These are phyloP conservation scores for Dioscorea alata DNA, from an alignment of 106 monocot genomes.

Conservation along the genomic window DNA sequence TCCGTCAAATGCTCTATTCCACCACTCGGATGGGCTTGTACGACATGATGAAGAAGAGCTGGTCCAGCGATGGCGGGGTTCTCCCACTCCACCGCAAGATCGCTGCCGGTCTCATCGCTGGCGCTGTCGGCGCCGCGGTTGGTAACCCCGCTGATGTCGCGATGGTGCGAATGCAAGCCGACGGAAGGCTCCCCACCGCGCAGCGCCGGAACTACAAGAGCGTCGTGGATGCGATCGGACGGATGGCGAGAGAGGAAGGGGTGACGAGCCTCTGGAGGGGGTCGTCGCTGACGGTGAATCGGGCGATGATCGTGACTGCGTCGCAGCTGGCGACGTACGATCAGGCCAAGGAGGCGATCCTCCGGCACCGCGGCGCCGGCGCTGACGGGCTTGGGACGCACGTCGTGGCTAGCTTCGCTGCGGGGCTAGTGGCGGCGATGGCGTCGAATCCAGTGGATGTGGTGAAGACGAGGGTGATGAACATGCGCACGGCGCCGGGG, in stretches of 20 bases:
- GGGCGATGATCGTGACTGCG: constrained; percentile 64
- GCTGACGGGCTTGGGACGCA: constrained; percentile 56
- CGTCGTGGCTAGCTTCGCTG: constrained; percentile 50
- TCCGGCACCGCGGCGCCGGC: constrained; percentile 6
- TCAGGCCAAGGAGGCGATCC: constrained; percentile 50
- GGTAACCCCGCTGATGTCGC: constrained; percentile 70
- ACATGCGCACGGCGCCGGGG: constrained; percentile 47
- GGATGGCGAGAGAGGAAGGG: constrained; percentile 45
- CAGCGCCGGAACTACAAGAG: constrained; percentile 61
- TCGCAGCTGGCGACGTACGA: constrained; percentile 67
- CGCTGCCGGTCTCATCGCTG: constrained; percentile 45
- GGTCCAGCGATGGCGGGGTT: constrained; percentile 22
- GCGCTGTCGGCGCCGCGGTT: constrained; percentile 54
- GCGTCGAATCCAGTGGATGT: constrained; percentile 59
- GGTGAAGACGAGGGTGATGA: constrained; percentile 69
- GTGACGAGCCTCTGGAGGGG: constrained; percentile 48
- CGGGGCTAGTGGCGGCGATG: constrained; percentile 48
- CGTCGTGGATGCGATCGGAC: constrained; percentile 43
- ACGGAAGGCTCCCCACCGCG: constrained; percentile 47
- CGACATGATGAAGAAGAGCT: constrained; percentile 49
- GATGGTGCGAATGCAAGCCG: constrained; percentile 72
- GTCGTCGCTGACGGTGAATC: constrained; percentile 47
- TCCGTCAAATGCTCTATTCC: constrained; percentile 74
- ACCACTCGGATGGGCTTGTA: constrained; percentile 70
- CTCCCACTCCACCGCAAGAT: constrained; percentile 62